A percentile compares a stretch with the other conserved stretches of the same genome.
phyloP scores from a whole-genome alignment of 2,329 filamentous ascomycete genomes.

The Fusarium cicatricum region DNA sequence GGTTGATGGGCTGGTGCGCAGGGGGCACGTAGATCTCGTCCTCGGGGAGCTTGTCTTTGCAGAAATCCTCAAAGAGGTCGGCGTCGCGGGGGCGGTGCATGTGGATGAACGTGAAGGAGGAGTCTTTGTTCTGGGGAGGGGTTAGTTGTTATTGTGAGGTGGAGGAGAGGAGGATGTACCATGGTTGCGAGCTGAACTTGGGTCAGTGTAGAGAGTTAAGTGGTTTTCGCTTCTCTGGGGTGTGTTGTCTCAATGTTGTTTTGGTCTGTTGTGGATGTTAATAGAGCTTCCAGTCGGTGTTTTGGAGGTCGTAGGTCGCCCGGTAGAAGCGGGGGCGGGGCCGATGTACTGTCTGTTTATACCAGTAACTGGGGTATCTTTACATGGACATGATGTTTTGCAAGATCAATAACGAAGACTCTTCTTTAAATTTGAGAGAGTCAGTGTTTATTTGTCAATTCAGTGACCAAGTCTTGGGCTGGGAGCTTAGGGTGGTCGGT shows the following conservation, averaged over 20 bases:
- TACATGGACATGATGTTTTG: too few relatives aligned
- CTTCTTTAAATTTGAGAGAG: too few relatives aligned
- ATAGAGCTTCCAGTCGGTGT: too few relatives aligned
- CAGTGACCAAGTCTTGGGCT: too few relatives aligned
- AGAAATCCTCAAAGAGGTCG: slow-evolving; percentile 81
- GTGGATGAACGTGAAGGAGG: slow-evolving; percentile 77
- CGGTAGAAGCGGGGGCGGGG: too few relatives aligned
- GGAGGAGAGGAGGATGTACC: too few relatives aligned
- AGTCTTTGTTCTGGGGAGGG: slow-evolving; percentile 71
- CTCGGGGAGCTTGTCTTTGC: slow-evolving; percentile 72
- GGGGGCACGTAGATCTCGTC: slow-evolving; percentile 86
- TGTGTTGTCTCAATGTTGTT: not conserved
- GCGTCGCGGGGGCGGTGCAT: slow-evolving; percentile 76
- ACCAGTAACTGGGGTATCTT: too few relatives aligned
- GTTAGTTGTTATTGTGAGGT: not conserved
- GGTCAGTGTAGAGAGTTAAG: not conserved
- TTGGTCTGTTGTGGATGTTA: slow-evolving; percentile 23
- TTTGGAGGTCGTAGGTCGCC: too few relatives aligned
- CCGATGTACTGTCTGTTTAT: too few relatives aligned
- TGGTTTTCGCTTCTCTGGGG: not conserved
- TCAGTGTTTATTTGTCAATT: too few relatives aligned
- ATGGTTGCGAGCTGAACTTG: not conserved
- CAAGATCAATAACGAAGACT: too few relatives aligned
- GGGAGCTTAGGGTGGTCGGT: too few relatives aligned
- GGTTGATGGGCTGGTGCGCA: slow-evolving; percentile 82